phyloP scores from a whole-genome alignment of 2,329 filamentous ascomycete genomes.

The Zasmidium angulare region DNA sequence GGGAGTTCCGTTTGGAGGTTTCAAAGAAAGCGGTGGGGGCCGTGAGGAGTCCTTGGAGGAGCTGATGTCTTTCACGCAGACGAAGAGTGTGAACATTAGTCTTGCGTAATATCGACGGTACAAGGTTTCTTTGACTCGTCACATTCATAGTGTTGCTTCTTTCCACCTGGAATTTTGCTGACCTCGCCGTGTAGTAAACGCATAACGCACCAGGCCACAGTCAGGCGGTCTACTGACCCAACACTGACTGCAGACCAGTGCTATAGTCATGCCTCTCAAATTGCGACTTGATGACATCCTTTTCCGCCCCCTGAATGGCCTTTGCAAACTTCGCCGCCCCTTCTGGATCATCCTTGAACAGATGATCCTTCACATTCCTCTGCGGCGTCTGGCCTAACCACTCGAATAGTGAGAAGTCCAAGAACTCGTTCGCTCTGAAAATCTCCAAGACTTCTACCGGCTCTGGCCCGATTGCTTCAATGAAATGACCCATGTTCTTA shows the following conservation, averaged over 20 bases:
- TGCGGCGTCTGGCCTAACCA: constrained; percentile 73
- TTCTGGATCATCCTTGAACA: constrained; percentile 63
- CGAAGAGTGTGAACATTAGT: constrained; percentile 18
- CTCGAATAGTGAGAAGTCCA: constrained; percentile 72
- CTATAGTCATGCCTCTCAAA: not conserved
- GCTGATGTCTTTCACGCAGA: constrained; percentile 19
- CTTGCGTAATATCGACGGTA: not conserved
- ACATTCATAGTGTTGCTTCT: not conserved
- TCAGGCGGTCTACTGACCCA: not conserved
- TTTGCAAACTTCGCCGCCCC: constrained; percentile 63
- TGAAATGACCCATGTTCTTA: constrained; percentile 74
- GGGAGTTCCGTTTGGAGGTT: constrained; percentile 22
- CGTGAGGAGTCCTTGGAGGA: constrained; percentile 22
- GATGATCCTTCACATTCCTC: constrained; percentile 56
- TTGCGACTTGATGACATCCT: constrained; percentile 43
- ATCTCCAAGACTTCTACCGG: constrained; percentile 75
- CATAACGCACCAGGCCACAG: too few species aligned
- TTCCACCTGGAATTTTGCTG: too few species aligned
- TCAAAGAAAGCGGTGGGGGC: constrained; percentile 19
- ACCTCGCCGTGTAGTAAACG: not conserved
- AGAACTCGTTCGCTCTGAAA: constrained; percentile 63
- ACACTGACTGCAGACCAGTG: not conserved
- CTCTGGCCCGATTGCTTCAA: constrained; percentile 75
- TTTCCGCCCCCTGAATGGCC: constrained; percentile 61
- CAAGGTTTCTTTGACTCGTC: not conserved